Base-by-base conservation (phyloP, 805 yeast species). In the Candida awuae region DNA sequence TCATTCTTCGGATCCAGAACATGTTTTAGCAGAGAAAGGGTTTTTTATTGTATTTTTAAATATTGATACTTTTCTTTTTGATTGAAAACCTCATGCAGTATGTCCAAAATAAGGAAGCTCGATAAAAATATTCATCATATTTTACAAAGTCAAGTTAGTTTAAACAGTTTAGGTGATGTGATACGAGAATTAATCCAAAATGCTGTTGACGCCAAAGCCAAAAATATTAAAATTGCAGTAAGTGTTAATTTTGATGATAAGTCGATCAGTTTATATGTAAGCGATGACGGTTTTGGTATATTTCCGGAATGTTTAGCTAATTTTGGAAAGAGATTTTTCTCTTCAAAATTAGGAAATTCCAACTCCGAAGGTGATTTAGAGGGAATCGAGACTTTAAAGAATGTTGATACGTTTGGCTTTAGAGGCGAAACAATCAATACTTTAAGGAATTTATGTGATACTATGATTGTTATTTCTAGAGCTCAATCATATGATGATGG, bases 281-380 rank as follows among this genome's bases (percentile, higher is more conserved):
- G 45, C 1, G 97, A 88, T 56, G 66, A 88, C 55, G 97, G 97
- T 0, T 20, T 16, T 2, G 97, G 97, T 0, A 73, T 88, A 3
- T 41, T 46, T 4, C 65, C 67, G 0, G 63, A 50, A 0, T 79
- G 78, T 33, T 50, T 83, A 35, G 58, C 49, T 1, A 29, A 47
- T 2, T 51, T 82, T 1, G 86, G 82, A 0, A 35, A 45, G 12
- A 58, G 67, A 15, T 63, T 73, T 50, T 61, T 59, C 40, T 80
- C 90, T 0, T 78, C 88, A 0, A 84, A 80, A 48, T 32, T 37
- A 19, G 23, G n/a, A 3, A 28, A n/a, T n/a, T n/a, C 73, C 3
- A 23, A 23, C 8, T 22, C 34, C 27, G 39, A 22, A n/a, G 16
- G 15, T 8, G 5, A 22, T 4, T 13, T 33, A 1, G n/a, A 19